Conservation (phyloP, 176 grass and related monocot species). For the Tillandsia leiboldiana region DNA sequence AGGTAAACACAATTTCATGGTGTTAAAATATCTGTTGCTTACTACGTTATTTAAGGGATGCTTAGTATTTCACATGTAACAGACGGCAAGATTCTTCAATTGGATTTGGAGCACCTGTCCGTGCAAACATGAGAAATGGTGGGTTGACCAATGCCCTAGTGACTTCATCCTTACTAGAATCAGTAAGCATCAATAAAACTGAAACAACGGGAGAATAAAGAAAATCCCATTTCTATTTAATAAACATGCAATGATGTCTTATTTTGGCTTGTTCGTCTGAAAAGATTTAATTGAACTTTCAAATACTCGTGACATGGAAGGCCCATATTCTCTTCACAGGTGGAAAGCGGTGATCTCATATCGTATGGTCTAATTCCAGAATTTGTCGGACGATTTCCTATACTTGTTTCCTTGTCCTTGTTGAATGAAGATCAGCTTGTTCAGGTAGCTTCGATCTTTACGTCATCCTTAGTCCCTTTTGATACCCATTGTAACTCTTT, state of each 20-base stretch:
- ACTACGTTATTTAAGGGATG: constrained; percentile 13
- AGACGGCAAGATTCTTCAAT: constrained; percentile 98
- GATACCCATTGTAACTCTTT: not conserved
- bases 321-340: constrained; percentile 42
- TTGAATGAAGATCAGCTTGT: constrained; percentile 91
- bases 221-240: not conserved
- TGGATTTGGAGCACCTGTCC: constrained; percentile 92
- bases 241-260: constrained; percentile 1
- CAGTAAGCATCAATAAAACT: constrained; percentile 44
- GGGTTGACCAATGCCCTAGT: constrained; percentile 48
- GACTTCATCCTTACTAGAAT: constrained; percentile 86
- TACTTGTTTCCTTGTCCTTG: constrained; percentile 75
- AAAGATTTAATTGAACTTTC: constrained; percentile 8
- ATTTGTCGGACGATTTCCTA: constrained; percentile 87
- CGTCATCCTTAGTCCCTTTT: not conserved
- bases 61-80: constrained; percentile 35
- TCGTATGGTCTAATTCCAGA: constrained; percentile 89
- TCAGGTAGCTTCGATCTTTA: constrained; percentile 44
- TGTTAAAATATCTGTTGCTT: constrained; percentile 3
- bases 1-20: constrained; percentile 41
- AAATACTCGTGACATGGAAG: constrained; percentile 20
- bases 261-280: not conserved
- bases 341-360: constrained; percentile 83
- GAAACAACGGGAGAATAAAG: not conserved
- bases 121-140: constrained; percentile 71